Base-by-base conservation (phyloP, 2,329 filamentous ascomycete genomes). In the Chaetothyriales sp. region DNA sequence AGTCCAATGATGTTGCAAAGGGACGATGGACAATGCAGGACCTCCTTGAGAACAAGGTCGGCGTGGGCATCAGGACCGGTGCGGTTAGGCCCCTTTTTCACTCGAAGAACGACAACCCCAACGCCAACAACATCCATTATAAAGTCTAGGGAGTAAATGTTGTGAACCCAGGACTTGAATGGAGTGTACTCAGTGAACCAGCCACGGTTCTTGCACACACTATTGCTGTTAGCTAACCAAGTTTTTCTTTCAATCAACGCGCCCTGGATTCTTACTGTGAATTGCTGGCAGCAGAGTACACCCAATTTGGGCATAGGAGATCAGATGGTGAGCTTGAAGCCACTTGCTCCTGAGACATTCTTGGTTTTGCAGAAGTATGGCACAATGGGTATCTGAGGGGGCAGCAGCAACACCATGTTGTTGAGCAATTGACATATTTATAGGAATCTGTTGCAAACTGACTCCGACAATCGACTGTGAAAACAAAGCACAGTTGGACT, bases 121-220 rank as follows among this genome's bases (percentile, higher is more conserved):
- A 44, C 20, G 43, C 43, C 43, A 12, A 10, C 20, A 2, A 44
- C 43, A 10, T 3, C 3, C 12, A 44, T 8, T 6, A 12, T 18
- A 5, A 5, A 6, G 42, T 4, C 42, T 5, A 5, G 5, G n/a
- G 12, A 18, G 12, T 18, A 18, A 12, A 20, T 18, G 4, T 4
- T 5, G 42, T 12, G 18, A 6, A 51, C 6, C 9, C 12, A 18
- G 2, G 47, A 48, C 25, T 55, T 18, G 48, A 57, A 57, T 1
- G 51, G 49, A 22, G 47, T 54, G 32, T 53, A 58, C 18, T 46
- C 42, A 22, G 44, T 53, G 49, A 56, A 59, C 56, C 53, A 57
- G 26, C 49, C 49, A 36, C 51, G 51, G 46, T 57, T 48, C 39
- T 53, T 59, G 7, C 50, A 51, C 5, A 54, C 48, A 28, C 51